phyloP scores from a whole-genome alignment of 2,329 filamentous ascomycete species.

The Colletotrichum coccodes region DNA sequence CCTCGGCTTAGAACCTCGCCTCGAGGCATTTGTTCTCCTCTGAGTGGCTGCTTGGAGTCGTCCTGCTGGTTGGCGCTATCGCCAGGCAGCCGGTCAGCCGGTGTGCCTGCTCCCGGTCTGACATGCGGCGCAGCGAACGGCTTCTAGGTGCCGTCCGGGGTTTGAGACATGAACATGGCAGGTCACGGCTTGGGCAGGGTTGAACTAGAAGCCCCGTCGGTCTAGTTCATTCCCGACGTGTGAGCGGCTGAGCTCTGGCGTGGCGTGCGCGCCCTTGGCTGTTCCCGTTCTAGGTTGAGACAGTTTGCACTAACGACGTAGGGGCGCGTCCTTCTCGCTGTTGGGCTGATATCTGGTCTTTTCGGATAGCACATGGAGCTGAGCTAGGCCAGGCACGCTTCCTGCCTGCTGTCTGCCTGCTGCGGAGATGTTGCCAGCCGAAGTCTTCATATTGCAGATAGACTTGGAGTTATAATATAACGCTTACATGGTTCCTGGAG shows the following conservation, averaged over 20 bases:
- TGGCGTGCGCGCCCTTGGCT: neutral
- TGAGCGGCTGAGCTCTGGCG: neutral
- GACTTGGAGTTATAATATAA: neutral
- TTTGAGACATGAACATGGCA: slow-evolving; percentile 7
- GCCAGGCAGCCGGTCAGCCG: slow-evolving; percentile 9
- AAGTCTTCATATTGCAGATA: neutral
- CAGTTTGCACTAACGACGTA: neutral
- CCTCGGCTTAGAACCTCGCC: no score
- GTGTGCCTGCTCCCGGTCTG: neutral
- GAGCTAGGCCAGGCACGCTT: neutral
- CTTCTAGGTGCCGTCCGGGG: neutral
- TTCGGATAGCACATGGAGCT: neutral
- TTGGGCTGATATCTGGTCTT: neutral
- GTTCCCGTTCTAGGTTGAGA: neutral
- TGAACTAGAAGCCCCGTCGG: neutral
- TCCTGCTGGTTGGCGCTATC: neutral
- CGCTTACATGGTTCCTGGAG: neutral
- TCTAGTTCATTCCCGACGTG: neutral
- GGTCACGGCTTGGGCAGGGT: neutral
- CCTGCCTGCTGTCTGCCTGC: neutral
- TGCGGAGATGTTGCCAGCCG: neutral
- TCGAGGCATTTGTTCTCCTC: neutral
- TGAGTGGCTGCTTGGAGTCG: neutral
- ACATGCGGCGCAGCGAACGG: neutral
- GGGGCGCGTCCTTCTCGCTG: neutral